A percentile compares a stretch with the other conserved stretches of the same genome.
Evolutionary conservation across 352 stramenopile species (phyloP).

Genomic region (Phytophthora pseudosyringae): DNA sequence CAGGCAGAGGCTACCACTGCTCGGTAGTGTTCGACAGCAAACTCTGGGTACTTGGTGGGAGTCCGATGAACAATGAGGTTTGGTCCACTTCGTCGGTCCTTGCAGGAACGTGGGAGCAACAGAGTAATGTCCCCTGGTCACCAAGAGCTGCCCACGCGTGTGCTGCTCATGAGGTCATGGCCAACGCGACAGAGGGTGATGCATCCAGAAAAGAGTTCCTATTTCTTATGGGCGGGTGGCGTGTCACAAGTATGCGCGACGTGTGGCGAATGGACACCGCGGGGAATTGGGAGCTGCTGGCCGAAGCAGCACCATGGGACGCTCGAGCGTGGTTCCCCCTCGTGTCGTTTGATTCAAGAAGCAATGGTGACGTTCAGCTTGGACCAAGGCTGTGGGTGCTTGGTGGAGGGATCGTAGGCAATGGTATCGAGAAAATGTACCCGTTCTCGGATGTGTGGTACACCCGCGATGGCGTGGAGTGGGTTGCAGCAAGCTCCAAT

Average conservation of each 20-base stretch:
- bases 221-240: slow-evolving; percentile 76
- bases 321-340: slow-evolving; percentile 77
- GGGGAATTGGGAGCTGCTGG: slow-evolving; percentile 50
- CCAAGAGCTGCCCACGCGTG: slow-evolving; percentile 68
- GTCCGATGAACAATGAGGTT: slow-evolving; percentile 82
- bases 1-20: slow-evolving; percentile 78
- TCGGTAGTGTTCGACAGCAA: slow-evolving; percentile 61
- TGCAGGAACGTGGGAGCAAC: slow-evolving; percentile 53
- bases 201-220: slow-evolving; percentile 52
- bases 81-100: slow-evolving; percentile 77
- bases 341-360: slow-evolving; percentile 78
- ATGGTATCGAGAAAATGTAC: slow-evolving; percentile 75
- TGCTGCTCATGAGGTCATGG: slow-evolving; percentile 54
- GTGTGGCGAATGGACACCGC: slow-evolving; percentile 71
- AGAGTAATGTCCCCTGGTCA: slow-evolving; percentile 55
- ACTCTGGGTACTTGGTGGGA: slow-evolving; percentile 78
- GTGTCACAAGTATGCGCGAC: slow-evolving; percentile 66
- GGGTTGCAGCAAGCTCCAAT: slow-evolving; percentile 67
- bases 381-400: slow-evolving; percentile 78
- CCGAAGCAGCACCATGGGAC: slow-evolving; percentile 57
- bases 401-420: slow-evolving; percentile 75
- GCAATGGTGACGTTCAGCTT: slow-evolving; percentile 60
- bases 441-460: slow-evolving; percentile 80
- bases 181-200: slow-evolving; percentile 63
- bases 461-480: slow-evolving; percentile 64